Conservation (phyloP, 805 yeast species). For the Candida manassasensis region DNA sequence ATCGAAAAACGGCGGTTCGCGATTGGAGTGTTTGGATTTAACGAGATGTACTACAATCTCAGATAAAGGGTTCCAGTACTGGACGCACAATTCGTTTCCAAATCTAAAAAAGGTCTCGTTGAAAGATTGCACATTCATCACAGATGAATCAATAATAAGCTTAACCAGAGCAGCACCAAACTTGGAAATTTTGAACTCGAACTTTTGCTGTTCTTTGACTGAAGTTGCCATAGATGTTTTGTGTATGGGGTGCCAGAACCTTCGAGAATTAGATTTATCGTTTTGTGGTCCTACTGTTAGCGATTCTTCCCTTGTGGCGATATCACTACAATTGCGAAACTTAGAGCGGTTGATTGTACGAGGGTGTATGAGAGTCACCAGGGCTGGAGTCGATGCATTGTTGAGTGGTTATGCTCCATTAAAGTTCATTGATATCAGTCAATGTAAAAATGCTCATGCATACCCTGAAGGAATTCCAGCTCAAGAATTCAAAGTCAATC, state of each 20-base stretch:
- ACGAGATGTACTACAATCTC: constrained; percentile 77
- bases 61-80: constrained; percentile 64
- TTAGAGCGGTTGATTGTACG: constrained; percentile 49
- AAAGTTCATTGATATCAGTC: constrained; percentile 55
- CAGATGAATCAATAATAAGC: constrained; percentile 59
- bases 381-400: constrained; percentile 70
- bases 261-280: constrained; percentile 52
- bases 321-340: constrained; percentile 49
- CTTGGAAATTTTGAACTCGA: constrained; percentile 53
- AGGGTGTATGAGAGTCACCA: constrained; percentile 73
- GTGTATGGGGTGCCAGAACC: constrained; percentile 58
- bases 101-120: constrained; percentile 48
- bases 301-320: constrained; percentile 59
- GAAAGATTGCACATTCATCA: constrained; percentile 70
- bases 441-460: constrained; percentile 64
- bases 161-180: constrained; percentile 58
- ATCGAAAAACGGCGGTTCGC: constrained; percentile 51
- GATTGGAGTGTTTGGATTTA: constrained; percentile 53
- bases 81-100: constrained; percentile 57
- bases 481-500: constrained; percentile 45
- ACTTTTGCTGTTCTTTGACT: constrained; percentile 72
- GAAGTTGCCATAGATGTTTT: constrained; percentile 66
- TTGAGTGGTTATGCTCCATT: constrained; percentile 53
- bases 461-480: constrained; percentile 61
- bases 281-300: constrained; percentile 81